These are phyloP conservation scores for Cercophora newfieldiana DNA, from an alignment of 495 filamentous ascomycete genomes.

Conservation along the genomic window DNA sequence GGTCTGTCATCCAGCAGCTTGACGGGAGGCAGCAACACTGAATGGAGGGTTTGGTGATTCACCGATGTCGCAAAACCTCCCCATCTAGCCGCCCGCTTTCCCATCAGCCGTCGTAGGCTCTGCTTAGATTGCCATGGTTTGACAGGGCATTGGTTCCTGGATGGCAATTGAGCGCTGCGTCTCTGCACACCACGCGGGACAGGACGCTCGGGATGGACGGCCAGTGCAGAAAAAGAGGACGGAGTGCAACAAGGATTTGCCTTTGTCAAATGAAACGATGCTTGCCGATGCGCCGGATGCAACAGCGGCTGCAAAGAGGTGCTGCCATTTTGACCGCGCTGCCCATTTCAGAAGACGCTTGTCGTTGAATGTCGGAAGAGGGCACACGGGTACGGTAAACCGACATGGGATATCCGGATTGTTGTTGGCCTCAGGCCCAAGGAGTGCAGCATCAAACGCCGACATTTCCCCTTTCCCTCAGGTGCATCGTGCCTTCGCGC, in stretches of 20 bases:
- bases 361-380: not conserved
- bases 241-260: not conserved
- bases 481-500: not conserved
- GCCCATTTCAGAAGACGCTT: not conserved
- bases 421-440: not conserved
- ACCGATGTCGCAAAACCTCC: not conserved
- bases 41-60: not conserved
- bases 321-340: not conserved
- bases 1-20: not conserved
- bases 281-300: not conserved
- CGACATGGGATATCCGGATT: not conserved
- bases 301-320: not conserved
- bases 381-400: conserved; percentile 9
- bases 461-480: not conserved
- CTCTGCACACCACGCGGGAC: not conserved
- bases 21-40: not conserved
- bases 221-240: not conserved
- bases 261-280: not conserved
- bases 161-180: not conserved
- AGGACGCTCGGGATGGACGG: not conserved
- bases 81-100: not conserved
- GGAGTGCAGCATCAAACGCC: not conserved
- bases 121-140: not conserved
- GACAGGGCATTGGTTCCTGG: not conserved
- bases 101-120: not conserved